phyloP scores from a whole-genome alignment of 2,329 filamentous ascomycete species.

The Pseudocercospora cruenta region DNA sequence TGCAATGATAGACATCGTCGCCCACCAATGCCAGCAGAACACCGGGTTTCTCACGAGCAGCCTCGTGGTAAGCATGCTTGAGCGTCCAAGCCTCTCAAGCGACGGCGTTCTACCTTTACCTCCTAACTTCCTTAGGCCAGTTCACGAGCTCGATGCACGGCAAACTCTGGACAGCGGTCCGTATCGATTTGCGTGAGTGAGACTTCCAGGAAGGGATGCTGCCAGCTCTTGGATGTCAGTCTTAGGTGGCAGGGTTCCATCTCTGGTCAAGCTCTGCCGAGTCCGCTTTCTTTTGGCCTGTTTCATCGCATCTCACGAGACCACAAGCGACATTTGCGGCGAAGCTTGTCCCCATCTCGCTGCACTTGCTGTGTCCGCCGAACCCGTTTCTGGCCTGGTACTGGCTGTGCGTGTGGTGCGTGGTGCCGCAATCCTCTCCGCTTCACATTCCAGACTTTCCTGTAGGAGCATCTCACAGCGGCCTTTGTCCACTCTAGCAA shows the following conservation, averaged over 20 bases:
- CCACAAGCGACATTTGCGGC: conserved; percentile 30
- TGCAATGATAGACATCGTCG: neutral
- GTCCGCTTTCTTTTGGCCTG: conserved; percentile 14
- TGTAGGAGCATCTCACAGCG: conserved; percentile 14
- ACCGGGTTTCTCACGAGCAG: conserved; percentile 8
- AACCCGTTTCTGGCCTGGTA: conserved; percentile 13
- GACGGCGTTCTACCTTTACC: neutral
- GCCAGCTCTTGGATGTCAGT: neutral
- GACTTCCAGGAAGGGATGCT: neutral
- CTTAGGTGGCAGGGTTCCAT: conserved; percentile 4
- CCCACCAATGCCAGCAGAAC: neutral
- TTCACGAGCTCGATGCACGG: conserved; percentile 5
- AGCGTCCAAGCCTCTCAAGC: neutral
- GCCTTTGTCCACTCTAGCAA: conserved; percentile 9
- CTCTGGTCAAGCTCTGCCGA: conserved; percentile 8
- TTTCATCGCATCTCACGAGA: conserved; percentile 27
- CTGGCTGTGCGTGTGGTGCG: conserved; percentile 11
- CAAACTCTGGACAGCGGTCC: neutral
- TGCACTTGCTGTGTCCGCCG: conserved; percentile 17
- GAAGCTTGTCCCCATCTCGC: conserved; percentile 25
- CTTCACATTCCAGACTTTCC: conserved; percentile 10
- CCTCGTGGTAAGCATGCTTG: conserved; percentile 12
- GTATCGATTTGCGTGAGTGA: conserved; percentile 6
- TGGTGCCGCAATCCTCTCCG: conserved; percentile 12
- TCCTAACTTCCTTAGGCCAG: neutral